phyloP scores from a whole-genome alignment of 768 basidiomycete genomes.

The Suillus decipiens region DNA sequence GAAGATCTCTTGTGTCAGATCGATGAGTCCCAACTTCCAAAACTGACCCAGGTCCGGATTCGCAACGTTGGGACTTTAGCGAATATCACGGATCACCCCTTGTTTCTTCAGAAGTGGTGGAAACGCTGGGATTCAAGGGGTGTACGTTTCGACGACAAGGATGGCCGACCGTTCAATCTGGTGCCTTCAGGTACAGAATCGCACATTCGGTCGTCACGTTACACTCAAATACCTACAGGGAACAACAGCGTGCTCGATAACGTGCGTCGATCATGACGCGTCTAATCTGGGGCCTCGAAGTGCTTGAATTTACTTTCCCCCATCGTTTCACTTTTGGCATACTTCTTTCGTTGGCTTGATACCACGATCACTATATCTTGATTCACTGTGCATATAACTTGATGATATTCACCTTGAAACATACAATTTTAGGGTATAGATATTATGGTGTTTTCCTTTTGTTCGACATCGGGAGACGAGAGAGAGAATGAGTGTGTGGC shows the following conservation, averaged over 20 bases:
- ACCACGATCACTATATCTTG: neutral
- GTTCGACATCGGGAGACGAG: neutral
- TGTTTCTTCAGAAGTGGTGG: conserved; percentile 32
- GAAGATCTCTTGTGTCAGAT: conserved; percentile 41
- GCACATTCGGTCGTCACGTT: neutral
- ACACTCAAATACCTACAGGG: conserved; percentile 1
- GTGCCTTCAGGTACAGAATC: conserved; percentile 1
- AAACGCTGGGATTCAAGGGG: conserved; percentile 28
- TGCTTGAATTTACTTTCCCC: neutral
- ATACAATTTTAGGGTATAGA: neutral
- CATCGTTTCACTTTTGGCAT: neutral
- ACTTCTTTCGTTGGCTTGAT: neutral
- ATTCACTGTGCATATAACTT: neutral
- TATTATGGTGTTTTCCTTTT: neutral
- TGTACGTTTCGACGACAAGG: conserved; percentile 35
- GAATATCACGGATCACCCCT: conserved; percentile 28
- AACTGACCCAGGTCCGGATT: conserved; percentile 39
- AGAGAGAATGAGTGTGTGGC: conserved; percentile 3
- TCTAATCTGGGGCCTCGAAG: neutral
- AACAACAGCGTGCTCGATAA: neutral
- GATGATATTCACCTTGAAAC: neutral
- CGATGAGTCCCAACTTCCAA: conserved; percentile 36
- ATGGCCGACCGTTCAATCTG: conserved; percentile 25
- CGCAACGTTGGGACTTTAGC: conserved; percentile 42
- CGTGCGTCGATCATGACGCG: neutral